A percentile compares a stretch with the other conserved stretches of the same genome.
Evolutionary conservation across 805 yeast genomes (phyloP).

Genomic region (Kazachstania bromeliacearum): DNA sequence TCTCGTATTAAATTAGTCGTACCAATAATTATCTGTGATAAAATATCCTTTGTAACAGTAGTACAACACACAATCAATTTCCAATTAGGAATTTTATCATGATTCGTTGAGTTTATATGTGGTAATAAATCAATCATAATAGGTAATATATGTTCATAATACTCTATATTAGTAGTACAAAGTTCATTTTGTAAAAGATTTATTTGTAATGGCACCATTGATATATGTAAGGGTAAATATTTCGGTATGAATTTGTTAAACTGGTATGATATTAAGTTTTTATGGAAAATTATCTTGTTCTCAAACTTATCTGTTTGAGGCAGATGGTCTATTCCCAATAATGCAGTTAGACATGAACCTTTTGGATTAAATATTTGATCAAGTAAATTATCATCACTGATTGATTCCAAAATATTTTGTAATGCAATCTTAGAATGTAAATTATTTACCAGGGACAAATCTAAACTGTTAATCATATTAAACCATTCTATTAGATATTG

Average conservation of each 20-base stretch:
- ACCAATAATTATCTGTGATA: slow-evolving; percentile 35
- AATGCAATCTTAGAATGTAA: slow-evolving; percentile 10
- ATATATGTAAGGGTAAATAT: slow-evolving; percentile 30
- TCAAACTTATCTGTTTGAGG: slow-evolving; percentile 13
- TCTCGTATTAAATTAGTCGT: slow-evolving; percentile 29
- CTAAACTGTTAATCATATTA: slow-evolving; percentile 20
- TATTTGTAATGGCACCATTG: slow-evolving; percentile 25
- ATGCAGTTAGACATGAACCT: slow-evolving; percentile 4
- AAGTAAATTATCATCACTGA: slow-evolving; percentile 12
- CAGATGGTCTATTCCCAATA: slow-evolving; percentile 10
- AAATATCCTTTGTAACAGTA: slow-evolving; percentile 33
- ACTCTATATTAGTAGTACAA: slow-evolving; percentile 18
- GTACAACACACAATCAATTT: slow-evolving; percentile 31
- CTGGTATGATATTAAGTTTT: slow-evolving; percentile 18
- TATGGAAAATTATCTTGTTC: slow-evolving; percentile 13
- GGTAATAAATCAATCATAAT: neutral
- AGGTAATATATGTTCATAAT: slow-evolving; percentile 15
- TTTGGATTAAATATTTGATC: slow-evolving; percentile 8
- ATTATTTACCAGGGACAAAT: slow-evolving; percentile 13
- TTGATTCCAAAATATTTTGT: slow-evolving; percentile 18
- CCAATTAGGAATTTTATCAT: neutral
- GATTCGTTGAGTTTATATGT: neutral
- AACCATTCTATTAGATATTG: slow-evolving; percentile 16
- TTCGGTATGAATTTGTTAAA: slow-evolving; percentile 29
- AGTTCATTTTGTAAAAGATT: slow-evolving; percentile 12